Evolutionary conservation across 106 monocot genomes (phyloP).

Genomic region (Dendrobium officinale): DNA sequence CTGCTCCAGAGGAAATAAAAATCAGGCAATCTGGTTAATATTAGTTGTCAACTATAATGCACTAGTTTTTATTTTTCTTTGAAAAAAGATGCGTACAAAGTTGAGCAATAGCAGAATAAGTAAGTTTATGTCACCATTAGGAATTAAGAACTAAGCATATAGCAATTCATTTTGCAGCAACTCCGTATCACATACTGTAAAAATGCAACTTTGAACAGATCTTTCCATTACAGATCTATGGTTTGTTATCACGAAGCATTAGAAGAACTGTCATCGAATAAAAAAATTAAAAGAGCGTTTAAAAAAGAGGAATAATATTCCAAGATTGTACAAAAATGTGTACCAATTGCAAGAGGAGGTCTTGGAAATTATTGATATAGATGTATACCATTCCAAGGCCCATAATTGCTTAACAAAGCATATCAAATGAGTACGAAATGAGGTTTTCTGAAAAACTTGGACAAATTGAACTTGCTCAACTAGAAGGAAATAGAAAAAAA

Average conservation of each 20-base stretch:
- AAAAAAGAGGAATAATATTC: background rate
- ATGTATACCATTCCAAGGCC: background rate
- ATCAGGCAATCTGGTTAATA: background rate
- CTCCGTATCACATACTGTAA: background rate
- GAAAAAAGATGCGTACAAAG: background rate
- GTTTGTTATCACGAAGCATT: background rate
- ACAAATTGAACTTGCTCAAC: background rate
- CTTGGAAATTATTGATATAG: background rate
- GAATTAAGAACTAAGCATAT: background rate
- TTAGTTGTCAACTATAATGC: background rate
- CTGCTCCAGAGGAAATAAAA: constrained; percentile 18
- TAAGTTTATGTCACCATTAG: background rate
- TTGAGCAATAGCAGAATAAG: background rate
- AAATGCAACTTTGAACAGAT: background rate
- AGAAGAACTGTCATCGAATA: background rate
- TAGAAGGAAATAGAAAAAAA: background rate
- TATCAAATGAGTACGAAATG: background rate
- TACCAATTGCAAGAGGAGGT: background rate
- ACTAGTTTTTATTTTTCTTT: background rate
- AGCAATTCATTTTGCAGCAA: background rate
- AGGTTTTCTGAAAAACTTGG: background rate
- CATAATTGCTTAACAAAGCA: background rate
- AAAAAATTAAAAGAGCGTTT: background rate
- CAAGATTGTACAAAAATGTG: background rate
- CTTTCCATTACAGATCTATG: background rate